Percentiles rank a stretch among this genome's conserved stretches.
These are phyloP conservation scores for Fusarium dimerum DNA, from an alignment of 2,329 filamentous ascomycete genomes.

Conservation along the genomic window DNA sequence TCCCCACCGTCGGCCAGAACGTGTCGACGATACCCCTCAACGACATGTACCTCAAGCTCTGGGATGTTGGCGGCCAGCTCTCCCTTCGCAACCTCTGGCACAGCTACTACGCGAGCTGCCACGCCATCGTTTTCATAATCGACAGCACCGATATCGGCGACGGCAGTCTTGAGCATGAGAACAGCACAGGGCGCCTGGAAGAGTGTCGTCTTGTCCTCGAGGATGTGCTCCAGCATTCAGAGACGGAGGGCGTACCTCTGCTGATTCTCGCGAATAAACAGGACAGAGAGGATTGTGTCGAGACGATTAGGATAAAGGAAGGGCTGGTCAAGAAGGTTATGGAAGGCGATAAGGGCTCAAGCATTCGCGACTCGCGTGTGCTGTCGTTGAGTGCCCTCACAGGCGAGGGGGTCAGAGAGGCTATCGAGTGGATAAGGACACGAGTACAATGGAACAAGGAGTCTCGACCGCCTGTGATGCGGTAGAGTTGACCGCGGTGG, in stretches of 20 bases:
- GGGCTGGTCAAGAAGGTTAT: constrained; percentile 93
- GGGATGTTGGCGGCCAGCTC: constrained; percentile 96
- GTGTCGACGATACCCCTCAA: constrained; percentile 87
- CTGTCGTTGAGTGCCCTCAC: constrained; percentile 90
- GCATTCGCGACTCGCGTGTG: constrained; percentile 87
- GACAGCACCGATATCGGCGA: constrained; percentile 93
- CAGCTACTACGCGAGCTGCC: constrained; percentile 89
- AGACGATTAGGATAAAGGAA: constrained; percentile 97
- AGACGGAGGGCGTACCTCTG: constrained; percentile 88
- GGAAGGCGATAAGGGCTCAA: constrained; percentile 85
- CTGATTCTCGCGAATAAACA: constrained; percentile 97
- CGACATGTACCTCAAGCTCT: constrained; percentile 97
- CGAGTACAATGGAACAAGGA: constrained; percentile 97
- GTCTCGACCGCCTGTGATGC: constrained; percentile 86
- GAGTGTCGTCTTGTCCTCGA: constrained; percentile 91
- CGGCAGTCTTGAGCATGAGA: constrained; percentile 61
- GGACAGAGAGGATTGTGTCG: constrained; percentile 94
- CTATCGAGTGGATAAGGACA: constrained; percentile 94
- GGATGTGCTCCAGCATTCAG: constrained; percentile 81
- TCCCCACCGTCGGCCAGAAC: constrained; percentile 96
- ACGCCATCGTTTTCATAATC: constrained; percentile 97
- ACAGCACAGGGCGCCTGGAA: constrained; percentile 66
- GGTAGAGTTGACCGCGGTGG: constrained; percentile 50
- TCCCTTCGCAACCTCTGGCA: constrained; percentile 90
- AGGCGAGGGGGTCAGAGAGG: constrained; percentile 84